Conservation (phyloP, 129 eudicot genomes). For the Deinandra increscens region DNA sequence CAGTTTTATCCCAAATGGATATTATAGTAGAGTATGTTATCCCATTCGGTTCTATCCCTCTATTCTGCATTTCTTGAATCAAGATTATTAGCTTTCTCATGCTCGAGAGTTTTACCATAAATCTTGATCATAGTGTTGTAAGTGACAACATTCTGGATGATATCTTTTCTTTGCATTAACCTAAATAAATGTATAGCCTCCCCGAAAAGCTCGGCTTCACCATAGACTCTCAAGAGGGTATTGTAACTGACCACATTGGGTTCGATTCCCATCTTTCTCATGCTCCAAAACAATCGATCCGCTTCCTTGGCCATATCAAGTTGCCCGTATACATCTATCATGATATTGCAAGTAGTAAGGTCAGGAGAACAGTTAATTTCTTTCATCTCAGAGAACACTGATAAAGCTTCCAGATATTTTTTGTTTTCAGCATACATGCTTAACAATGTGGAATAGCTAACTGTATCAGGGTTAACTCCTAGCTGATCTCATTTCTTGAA, state of each 20-base stretch:
- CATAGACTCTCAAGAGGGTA: conserved; percentile 84
- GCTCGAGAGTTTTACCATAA: conserved; percentile 79
- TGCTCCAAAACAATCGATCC: conserved; percentile 80
- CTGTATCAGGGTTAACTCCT: conserved; percentile 69
- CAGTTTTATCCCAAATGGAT: conserved; percentile 82
- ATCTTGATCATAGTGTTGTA: conserved; percentile 88
- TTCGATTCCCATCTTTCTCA: conserved; percentile 80
- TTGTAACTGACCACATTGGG: conserved; percentile 93
- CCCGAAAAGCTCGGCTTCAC: conserved; percentile 94
- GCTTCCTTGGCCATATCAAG: conserved; percentile 98
- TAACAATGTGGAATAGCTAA: conserved; percentile 75
- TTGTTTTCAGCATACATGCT: conserved; percentile 68
- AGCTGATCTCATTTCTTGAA: conserved; percentile 64
- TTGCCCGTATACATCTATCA: conserved; percentile 93
- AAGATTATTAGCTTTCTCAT: conserved; percentile 85
- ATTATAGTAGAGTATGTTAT: conserved; percentile 89
- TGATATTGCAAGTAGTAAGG: conserved; percentile 80
- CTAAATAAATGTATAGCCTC: conserved; percentile 94
- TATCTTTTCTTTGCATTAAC: conserved; percentile 89
- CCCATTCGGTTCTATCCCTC: conserved; percentile 84
- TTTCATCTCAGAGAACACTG: conserved; percentile 79
- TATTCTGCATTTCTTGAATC: conserved; percentile 77
- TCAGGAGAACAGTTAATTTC: conserved; percentile 56
- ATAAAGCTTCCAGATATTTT: conserved; percentile 71
- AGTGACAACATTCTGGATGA: conserved; percentile 74